Base-by-base conservation (phyloP, 1,284 basidiomycete genomes). In the Stygiomarasmius scandens region DNA sequence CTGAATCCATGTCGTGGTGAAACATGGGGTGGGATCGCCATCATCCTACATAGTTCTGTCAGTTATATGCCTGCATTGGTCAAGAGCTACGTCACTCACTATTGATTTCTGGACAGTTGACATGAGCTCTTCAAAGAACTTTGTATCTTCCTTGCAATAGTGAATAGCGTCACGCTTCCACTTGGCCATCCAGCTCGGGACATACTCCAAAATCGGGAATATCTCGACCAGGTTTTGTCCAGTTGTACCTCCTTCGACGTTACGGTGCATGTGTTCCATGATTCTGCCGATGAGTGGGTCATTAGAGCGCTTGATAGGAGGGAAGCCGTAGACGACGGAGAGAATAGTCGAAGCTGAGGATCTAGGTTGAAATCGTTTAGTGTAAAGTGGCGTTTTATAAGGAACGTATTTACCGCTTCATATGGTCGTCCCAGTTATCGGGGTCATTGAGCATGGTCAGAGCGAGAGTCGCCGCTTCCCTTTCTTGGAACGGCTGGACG, bases 111-210 rank as follows among this genome's bases (percentile, higher is more conserved):
- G 38, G n/a, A 55, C 58, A 12, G 46, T 49, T 19, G 54, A 22
- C 27, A 51, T 58, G n/a, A 63, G 48, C 2, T 51, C 51, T 27
- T 54, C 52, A 41, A 63, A 63, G 50, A 63, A 54, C 16, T 29
- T 22, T 25, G 61, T 47, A 46, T 63, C 61, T 12, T 51, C 56
- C 19, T 48, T 19, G 41, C 56, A 55, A 53, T 48, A 58, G 12
- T 50, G 49, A 27, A 56, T 32, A 24, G 59, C 61, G 19, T 63
- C 54, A 22, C 59, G 56, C 38, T 60, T 63, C 61, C 61, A 63
- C 49, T 61, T 63, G 6, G 61, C 59, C 16, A 58, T 23, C 52
- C 57, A 54, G n/a, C 29, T 41, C 5, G 63, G 63, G 27, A 64
- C 44, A 25, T 61, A 49, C 22, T 47, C 45, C 59, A 64, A 55